Conservation (phyloP, 2,329 filamentous ascomycete species). For the Pyrenophora graminea region DNA sequence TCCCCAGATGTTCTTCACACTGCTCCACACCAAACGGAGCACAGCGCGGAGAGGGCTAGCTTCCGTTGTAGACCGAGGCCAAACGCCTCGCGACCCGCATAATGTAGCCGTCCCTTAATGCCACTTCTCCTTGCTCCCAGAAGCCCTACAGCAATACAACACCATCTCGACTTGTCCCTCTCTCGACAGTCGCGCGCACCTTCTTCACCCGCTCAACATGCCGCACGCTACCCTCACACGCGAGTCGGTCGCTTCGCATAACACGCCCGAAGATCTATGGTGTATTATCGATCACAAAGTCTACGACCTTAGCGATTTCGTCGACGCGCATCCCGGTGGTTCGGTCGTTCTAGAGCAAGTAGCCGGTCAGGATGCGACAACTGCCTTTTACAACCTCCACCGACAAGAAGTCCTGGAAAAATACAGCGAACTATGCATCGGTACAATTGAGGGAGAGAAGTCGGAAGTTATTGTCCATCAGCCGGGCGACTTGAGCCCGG, state of each 20-base stretch:
- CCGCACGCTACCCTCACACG: slow-evolving; percentile 50
- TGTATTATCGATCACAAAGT: slow-evolving; percentile 85
- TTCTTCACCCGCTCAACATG: slow-evolving; percentile 26
- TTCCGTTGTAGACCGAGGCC: slow-evolving; percentile 22
- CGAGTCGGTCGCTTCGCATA: slow-evolving; percentile 73
- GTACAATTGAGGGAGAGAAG: slow-evolving; percentile 74
- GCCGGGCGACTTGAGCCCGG: slow-evolving; percentile 72
- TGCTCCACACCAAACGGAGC: slow-evolving; percentile 20
- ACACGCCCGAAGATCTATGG: slow-evolving; percentile 75
- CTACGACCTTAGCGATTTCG: slow-evolving; percentile 84
- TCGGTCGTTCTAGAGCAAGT: slow-evolving; percentile 79
- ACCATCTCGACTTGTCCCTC: background rate
- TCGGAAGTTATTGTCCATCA: slow-evolving; percentile 71
- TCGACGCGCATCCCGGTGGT: slow-evolving; percentile 83
- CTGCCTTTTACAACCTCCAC: slow-evolving; percentile 89
- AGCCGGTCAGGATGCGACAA: slow-evolving; percentile 79
- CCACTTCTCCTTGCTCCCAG: slow-evolving; percentile 4
- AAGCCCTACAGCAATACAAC: background rate
- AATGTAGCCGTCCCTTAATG: slow-evolving; percentile 14
- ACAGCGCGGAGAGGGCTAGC: slow-evolving; percentile 24
- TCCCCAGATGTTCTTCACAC: slow-evolving; percentile 22
- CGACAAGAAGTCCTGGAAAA: slow-evolving; percentile 85
- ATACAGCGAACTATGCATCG: slow-evolving; percentile 75
- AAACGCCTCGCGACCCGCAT: slow-evolving; percentile 9
- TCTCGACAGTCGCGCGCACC: background rate